phyloP scores from a whole-genome alignment of 805 yeast species.

The Schwanniomyces vanrijiae region DNA sequence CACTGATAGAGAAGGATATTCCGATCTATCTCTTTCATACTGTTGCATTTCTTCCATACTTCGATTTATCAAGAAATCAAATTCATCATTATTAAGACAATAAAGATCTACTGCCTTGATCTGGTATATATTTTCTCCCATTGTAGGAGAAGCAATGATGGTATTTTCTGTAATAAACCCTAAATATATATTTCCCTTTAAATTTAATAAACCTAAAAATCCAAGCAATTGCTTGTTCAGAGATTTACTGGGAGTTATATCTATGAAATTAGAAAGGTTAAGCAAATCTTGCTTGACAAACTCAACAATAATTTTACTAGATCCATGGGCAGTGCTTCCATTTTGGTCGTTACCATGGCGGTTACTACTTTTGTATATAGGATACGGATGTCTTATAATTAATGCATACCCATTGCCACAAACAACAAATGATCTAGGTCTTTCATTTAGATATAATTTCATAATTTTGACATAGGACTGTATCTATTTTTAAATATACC shows the following conservation, averaged over 20 bases:
- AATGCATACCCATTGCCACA: conserved; percentile 60
- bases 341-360: conserved; percentile 7
- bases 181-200: conserved; percentile 55
- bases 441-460: conserved; percentile 61
- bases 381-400: conserved; percentile 52
- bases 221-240: conserved; percentile 44
- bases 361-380: conserved; percentile 23
- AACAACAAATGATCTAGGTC: conserved; percentile 70
- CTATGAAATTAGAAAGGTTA: conserved; percentile 42
- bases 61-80: conserved; percentile 38
- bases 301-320: conserved; percentile 47
- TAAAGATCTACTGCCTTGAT: conserved; percentile 64
- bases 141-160: conserved; percentile 60
- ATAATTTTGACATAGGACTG: conserved; percentile 26
- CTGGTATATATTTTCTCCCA: conserved; percentile 51
- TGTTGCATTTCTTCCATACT: conserved; percentile 20
- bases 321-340: conserved; percentile 13
- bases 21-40: conserved; percentile 22
- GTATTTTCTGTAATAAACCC: conserved; percentile 56
- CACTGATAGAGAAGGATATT: conserved; percentile 46
- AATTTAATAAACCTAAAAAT: conserved; percentile 57
- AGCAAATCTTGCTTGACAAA: conserved; percentile 44
- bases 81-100: conserved; percentile 58
- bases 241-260: conserved; percentile 34
- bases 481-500: not conserved